phyloP scores from a whole-genome alignment of 83 land plant species.

The Picea abies region DNA sequence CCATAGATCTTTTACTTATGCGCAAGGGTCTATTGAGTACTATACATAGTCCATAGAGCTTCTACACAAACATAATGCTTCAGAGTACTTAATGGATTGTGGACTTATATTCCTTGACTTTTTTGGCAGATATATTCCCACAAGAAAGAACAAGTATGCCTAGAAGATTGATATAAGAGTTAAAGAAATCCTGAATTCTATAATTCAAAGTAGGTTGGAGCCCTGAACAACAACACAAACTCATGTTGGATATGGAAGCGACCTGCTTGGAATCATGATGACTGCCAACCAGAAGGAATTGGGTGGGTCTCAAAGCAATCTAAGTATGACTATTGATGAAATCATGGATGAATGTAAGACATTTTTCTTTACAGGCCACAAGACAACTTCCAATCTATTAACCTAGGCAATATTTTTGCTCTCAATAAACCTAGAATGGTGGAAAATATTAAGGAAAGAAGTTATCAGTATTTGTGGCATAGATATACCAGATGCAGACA shows the following conservation, averaged over 20 bases:
- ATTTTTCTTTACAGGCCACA: constrained; percentile 53
- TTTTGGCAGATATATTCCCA: neutral
- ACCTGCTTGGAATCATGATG: too few species aligned
- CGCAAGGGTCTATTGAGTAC: too few species aligned
- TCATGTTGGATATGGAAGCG: neutral
- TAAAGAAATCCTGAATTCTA: neutral
- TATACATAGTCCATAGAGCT: too few species aligned
- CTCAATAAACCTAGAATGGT: constrained; percentile 39
- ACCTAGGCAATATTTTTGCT: constrained; percentile 36
- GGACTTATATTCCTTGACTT: too few species aligned
- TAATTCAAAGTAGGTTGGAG: neutral
- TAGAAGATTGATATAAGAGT: neutral
- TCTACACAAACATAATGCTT: too few species aligned
- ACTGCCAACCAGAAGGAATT: neutral
- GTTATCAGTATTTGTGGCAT: constrained; percentile 17
- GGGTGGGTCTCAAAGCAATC: neutral
- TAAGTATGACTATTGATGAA: neutral
- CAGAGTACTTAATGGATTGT: too few species aligned
- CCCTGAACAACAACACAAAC: neutral
- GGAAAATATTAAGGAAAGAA: constrained; percentile 31
- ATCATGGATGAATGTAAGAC: constrained; percentile 44
- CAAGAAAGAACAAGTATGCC: too few species aligned
- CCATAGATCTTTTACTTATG: too few species aligned
- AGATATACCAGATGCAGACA: constrained; percentile 27
- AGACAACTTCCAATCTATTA: constrained; percentile 29